Conservation (phyloP, 1,284 basidiomycete genomes). For the Pholiota adiposa region DNA sequence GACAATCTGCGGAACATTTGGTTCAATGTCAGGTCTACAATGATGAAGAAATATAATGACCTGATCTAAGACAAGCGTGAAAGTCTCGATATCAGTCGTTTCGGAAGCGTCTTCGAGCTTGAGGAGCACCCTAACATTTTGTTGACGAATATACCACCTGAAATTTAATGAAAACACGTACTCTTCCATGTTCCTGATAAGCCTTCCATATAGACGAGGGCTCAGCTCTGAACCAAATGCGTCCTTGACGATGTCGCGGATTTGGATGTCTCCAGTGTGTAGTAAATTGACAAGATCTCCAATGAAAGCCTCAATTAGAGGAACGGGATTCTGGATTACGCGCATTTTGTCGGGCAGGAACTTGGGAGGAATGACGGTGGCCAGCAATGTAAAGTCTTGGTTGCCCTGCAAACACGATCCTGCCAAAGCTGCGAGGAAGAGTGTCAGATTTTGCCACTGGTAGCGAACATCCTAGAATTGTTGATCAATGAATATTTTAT, state of each 20-base stretch:
- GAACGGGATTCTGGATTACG: constrained; percentile 57
- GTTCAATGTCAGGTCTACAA: background rate
- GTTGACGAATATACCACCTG: background rate
- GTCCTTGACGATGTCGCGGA: constrained; percentile 79
- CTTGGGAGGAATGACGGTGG: constrained; percentile 59
- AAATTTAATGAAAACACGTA: constrained; percentile 40
- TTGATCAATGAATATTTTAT: constrained; percentile 1
- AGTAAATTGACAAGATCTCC: constrained; percentile 74
- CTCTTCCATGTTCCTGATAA: constrained; percentile 78
- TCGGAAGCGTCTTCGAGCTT: constrained; percentile 5
- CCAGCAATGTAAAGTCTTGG: constrained; percentile 51
- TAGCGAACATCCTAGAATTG: constrained; percentile 68
- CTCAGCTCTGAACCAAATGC: constrained; percentile 82
- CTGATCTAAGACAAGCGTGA: constrained; percentile 7
- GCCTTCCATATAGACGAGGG: constrained; percentile 64
- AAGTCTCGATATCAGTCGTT: constrained; percentile 6
- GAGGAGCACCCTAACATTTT: constrained; percentile 2
- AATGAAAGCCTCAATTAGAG: constrained; percentile 68
- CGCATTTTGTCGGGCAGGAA: constrained; percentile 76
- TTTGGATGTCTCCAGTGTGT: constrained; percentile 61
- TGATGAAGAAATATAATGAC: background rate
- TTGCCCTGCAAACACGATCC: constrained; percentile 66
- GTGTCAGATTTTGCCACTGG: constrained; percentile 88
- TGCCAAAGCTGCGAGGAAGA: constrained; percentile 80
- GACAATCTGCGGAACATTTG: constrained; percentile 54